Base-by-base conservation (phyloP, 495 filamentous ascomycete species). In the Staphylotrichum tortipilum region DNA sequence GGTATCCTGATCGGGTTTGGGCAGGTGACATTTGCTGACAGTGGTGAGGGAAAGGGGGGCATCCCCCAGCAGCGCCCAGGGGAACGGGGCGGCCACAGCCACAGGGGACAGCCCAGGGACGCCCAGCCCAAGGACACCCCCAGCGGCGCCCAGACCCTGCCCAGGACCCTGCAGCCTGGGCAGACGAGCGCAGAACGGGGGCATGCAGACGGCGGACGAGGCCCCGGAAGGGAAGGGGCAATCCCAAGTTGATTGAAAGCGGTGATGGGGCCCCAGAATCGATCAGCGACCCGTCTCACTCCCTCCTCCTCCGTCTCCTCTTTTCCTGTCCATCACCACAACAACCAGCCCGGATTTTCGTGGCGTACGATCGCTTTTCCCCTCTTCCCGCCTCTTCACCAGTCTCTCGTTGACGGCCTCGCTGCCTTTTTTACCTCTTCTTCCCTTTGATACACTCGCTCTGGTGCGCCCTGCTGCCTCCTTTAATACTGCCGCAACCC, bases 291-390 rank as follows among this genome's bases (percentile, higher is more conserved):
- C 22, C 34, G 19, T 47, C 23, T 28, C 19, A 24, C 40, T 38
- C 30, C 37, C 23, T n/a, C n/a, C n/a, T n/a, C n/a, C n/a, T n/a
- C n/a, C n/a, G n/a, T 43, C 33, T 39, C n/a, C n/a, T n/a, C n/a
- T 49, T 40, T 34, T 33, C 46, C 19, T 37, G 36, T 17, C 34
- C 38, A 28, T 23, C 51, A 47, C n/a, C 44, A 15, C 51, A 48
- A 40, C 31, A n/a, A n/a, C 18, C 39, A 21, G 40, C 34, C 33
- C 52, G 46, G 14, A 37, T 4, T 26, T 42, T 42, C 42, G 46
- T 48, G 39, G 52, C 47, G 12, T 54, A 39, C 52, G n/a, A 39
- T 37, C 46, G 52, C 46, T 50, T 40, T 30, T 49, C 48, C 37
- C 11, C n/a, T n/a, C n/a, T n/a, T n/a, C n/a, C 24, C 26, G 6